Percentiles rank a stretch among this genome's conserved stretches.
phyloP scores from a whole-genome alignment of 805 yeast species.

The Phaffomyces thermotolerans region DNA sequence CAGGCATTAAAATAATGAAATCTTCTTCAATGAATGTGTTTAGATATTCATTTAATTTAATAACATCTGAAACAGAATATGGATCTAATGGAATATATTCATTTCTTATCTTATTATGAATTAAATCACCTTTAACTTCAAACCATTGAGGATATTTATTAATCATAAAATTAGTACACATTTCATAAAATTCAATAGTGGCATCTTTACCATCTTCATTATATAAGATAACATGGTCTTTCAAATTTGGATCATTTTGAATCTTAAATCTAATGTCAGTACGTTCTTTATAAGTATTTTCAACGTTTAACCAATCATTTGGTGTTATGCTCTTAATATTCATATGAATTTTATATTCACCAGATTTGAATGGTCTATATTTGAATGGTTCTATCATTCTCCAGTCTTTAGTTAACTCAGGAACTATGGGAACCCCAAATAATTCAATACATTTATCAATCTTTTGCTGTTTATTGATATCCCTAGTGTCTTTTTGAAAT shows the following conservation, averaged over 20 bases:
- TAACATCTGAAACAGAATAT: conserved; percentile 15
- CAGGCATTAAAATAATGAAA: conserved; percentile 42
- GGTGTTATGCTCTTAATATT: conserved; percentile 43
- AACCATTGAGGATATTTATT: conserved; percentile 22
- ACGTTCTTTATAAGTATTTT: conserved; percentile 45
- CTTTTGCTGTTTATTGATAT: no score
- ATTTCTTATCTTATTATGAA: conserved; percentile 21
- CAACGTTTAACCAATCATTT: conserved; percentile 54
- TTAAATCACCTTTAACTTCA: conserved; percentile 15
- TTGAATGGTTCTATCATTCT: conserved; percentile 30
- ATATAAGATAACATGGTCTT: conserved; percentile 28
- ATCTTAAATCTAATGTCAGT: conserved; percentile 34
- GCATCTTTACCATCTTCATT: conserved; percentile 22
- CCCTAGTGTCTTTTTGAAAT: no score
- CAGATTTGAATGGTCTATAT: conserved; percentile 55
- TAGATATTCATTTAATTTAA: conserved; percentile 13
- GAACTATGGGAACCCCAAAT: background rate
- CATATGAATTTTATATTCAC: conserved; percentile 55
- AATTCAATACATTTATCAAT: background rate
- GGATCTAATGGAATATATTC: conserved; percentile 22
- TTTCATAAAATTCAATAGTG: conserved; percentile 20
- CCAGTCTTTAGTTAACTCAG: background rate
- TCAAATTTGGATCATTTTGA: conserved; percentile 22
- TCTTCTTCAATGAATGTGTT: conserved; percentile 26
- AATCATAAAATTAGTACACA: conserved; percentile 18